Conservation (phyloP, 805 yeast species). For the Candida awuae region DNA sequence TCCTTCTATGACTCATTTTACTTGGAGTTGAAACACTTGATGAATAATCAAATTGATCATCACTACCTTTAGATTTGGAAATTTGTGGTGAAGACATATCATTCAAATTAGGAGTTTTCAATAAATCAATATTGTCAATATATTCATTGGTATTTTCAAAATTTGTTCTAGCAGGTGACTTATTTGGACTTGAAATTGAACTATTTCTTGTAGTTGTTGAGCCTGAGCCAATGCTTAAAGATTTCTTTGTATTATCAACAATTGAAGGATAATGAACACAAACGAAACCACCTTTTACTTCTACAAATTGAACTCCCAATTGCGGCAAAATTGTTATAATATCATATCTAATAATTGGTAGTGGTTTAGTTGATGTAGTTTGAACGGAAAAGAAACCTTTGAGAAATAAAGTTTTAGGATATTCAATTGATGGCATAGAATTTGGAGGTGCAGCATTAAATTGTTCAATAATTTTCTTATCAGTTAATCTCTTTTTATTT, state of each 20-base stretch:
- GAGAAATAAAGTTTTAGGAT: slow-evolving; percentile 81
- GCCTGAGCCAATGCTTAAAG: neutral
- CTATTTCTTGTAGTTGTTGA: neutral
- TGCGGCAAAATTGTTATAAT: slow-evolving; percentile 68
- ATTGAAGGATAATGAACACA: slow-evolving; percentile 63
- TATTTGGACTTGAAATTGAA: slow-evolving; percentile 4
- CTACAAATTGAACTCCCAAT: slow-evolving; percentile 74
- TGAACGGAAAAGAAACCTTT: slow-evolving; percentile 93
- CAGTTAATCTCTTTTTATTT: slow-evolving; percentile 31
- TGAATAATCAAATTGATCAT: slow-evolving; percentile 23
- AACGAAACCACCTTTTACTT: slow-evolving; percentile 89
- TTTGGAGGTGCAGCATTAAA: slow-evolving; percentile 56
- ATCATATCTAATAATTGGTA: slow-evolving; percentile 80
- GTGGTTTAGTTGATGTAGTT: slow-evolving; percentile 86
- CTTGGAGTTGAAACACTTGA: slow-evolving; percentile 20
- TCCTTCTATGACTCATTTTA: slow-evolving; percentile 45
- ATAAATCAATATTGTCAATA: slow-evolving; percentile 9
- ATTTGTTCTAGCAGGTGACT: slow-evolving; percentile 8
- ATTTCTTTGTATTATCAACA: slow-evolving; percentile 12
- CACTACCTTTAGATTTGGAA: slow-evolving; percentile 13
- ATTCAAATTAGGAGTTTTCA: slow-evolving; percentile 12
- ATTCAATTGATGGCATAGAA: slow-evolving; percentile 89
- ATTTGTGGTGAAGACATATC: slow-evolving; percentile 18
- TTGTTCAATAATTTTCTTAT: slow-evolving; percentile 37
- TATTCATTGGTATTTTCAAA: slow-evolving; percentile 8